Conservation (phyloP, 345 rosid genomes). For the Brassica napus region DNA sequence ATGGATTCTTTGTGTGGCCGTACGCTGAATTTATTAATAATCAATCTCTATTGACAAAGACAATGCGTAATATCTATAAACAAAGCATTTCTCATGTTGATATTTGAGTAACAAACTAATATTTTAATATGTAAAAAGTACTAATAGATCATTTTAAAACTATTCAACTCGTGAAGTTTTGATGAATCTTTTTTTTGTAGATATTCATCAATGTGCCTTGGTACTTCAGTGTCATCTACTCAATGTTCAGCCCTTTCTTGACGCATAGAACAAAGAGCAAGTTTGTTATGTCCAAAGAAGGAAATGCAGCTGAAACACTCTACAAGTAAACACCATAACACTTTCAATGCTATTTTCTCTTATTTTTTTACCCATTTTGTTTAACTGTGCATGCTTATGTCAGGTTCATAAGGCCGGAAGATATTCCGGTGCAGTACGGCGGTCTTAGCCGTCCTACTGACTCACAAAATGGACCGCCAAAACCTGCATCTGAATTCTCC, state of each 20-base stretch:
- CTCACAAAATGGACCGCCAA: constrained; percentile 60
- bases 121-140: neutral
- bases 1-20: constrained; percentile 28
- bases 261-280: constrained; percentile 98
- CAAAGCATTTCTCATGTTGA: neutral
- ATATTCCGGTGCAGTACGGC: constrained; percentile 88
- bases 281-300: constrained; percentile 89
- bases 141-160: neutral
- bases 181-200: constrained; percentile 37
- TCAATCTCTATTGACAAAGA: constrained; percentile 7
- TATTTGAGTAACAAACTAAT: neutral
- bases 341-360: neutral
- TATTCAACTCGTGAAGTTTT: neutral
- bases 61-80: constrained; percentile 11
- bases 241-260: constrained; percentile 88
- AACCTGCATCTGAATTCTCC: constrained; percentile 87
- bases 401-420: constrained; percentile 90
- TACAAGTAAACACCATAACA: constrained; percentile 59
- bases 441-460: constrained; percentile 79
- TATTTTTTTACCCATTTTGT: neutral
- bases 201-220: constrained; percentile 97
- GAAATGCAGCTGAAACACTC: constrained; percentile 85
- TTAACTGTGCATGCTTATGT: neutral
- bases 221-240: constrained; percentile 86
- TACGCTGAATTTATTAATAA: constrained; percentile 17